Percentiles rank a stretch among this genome's conserved stretches.
Conservation (phyloP, 345 rosid genomes). For the Citrus unshiu region DNA sequence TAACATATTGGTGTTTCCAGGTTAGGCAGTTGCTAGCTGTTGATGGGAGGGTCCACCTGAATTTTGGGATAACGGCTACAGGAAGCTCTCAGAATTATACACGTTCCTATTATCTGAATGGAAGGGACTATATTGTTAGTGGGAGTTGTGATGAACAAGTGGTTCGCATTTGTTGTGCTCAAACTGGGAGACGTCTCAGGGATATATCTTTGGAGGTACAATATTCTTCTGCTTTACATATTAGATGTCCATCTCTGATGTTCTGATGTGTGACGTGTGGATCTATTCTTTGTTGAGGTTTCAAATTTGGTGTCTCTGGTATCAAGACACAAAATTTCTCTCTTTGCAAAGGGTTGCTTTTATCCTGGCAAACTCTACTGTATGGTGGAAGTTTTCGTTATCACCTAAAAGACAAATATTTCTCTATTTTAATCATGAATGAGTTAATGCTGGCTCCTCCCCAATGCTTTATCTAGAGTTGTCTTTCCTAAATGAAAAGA, state of each 20-base stretch:
- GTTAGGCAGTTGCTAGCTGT: slow-evolving; percentile 84
- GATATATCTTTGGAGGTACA: slow-evolving; percentile 88
- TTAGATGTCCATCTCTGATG: not conserved
- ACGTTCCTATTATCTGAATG: slow-evolving; percentile 90
- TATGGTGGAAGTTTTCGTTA: not conserved
- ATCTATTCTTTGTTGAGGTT: not conserved
- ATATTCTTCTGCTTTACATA: not conserved
- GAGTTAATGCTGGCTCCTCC: not conserved
- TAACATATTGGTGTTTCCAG: slow-evolving; percentile 38
- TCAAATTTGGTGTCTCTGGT: not conserved
- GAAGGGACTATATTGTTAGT: slow-evolving; percentile 85
- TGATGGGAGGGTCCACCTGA: slow-evolving; percentile 81
- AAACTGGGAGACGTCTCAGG: slow-evolving; percentile 94
- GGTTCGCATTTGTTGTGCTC: slow-evolving; percentile 91
- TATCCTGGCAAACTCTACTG: not conserved
- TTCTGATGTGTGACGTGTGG: slow-evolving; percentile 1
- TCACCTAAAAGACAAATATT: not conserved
- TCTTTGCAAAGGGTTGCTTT: not conserved
- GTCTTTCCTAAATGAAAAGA: not conserved
- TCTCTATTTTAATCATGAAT: not conserved
- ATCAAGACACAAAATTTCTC: not conserved
- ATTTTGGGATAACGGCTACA: slow-evolving; percentile 65
- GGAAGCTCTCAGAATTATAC: slow-evolving; percentile 90
- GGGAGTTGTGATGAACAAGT: slow-evolving; percentile 92
- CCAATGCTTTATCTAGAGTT: not conserved